Percentiles rank a stretch among this genome's conserved stretches.
These are phyloP conservation scores for Botryobasidium botryosum DNA, from an alignment of 768 basidiomycete genomes.

Conservation along the genomic window DNA sequence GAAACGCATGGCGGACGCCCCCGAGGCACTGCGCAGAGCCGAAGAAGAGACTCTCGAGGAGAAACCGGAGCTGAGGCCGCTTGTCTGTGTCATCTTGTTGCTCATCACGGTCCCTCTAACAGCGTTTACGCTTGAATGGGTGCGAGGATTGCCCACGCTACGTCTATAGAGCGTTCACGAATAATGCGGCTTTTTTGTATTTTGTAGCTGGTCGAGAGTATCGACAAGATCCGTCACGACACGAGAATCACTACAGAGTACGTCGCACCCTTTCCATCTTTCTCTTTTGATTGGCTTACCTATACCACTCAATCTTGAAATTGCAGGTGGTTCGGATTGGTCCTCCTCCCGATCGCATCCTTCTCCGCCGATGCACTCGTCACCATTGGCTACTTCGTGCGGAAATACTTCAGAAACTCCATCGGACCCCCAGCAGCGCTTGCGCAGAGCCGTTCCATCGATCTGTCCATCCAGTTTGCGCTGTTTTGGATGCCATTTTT, in stretches of 20 bases:
- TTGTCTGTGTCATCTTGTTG: conserved; percentile 39
- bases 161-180: not conserved
- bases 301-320: no score
- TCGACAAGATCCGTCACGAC: conserved; percentile 35
- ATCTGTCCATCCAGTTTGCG: conserved; percentile 63
- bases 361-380: conserved; percentile 56
- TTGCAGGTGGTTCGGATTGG: conserved; percentile 65
- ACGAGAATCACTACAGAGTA: conserved; percentile 35
- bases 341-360: conserved; percentile 54
- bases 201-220: conserved; percentile 46
- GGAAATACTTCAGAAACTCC: conserved; percentile 24
- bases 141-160: conserved; percentile 16
- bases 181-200: not conserved
- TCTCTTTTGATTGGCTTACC: no score
- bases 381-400: conserved; percentile 39
- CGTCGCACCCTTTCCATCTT: no score
- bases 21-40: not conserved
- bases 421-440: conserved; percentile 34
- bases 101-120: conserved; percentile 37
- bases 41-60: conserved; percentile 5
- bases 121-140: conserved; percentile 57
- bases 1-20: not conserved
- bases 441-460: conserved; percentile 53
- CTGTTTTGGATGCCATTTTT: conserved; percentile 68
- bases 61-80: conserved; percentile 28